Evolutionary conservation across 495 filamentous ascomycete genomes (phyloP), one percentile per base, ranked within the genome.

Genomic region (Podospora fimiseda): DNA sequence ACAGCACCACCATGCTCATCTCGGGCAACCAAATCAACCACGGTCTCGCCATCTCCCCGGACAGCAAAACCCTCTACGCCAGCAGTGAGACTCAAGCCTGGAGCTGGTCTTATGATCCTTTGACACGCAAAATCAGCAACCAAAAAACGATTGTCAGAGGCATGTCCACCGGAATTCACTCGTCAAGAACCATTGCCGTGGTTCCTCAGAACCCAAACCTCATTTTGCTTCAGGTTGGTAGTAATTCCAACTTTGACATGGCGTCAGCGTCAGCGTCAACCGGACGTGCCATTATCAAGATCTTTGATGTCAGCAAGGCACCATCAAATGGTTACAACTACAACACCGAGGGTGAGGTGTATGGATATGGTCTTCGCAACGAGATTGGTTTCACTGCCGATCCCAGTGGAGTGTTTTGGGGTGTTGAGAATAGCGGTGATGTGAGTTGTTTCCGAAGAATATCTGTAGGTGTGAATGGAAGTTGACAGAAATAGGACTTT

Each of bases 381-480:
- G 79, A 79, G 23, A 84, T 87, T 19, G 84, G 84, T n/a, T 68
- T 87, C 9, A 74, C 66, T 1, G 74, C 82, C 51, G 78, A 87
- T 43, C 79, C 79, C 0, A 74, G 65, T 8, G 83, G 84, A 20
- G 76, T 77, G 2, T 72, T 86, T 48, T 88, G 80, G 70, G 77
- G 75, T 2, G 85, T 88, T 1, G 85, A 88, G 70, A 88, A 88
- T 59, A 81, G 77, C 21, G 82, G 77, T 3, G 84, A 88, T 63
- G 57, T 84, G 9, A 68, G 84, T 51, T n/a, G 1, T 43, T 5
- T n/a, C 11, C 22, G 20, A n/a, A 3, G 3, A 20, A 20, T 27
- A n/a, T 49, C 1, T 43, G 71, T 15, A 7, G 1, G 13, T 37
- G 5, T 20, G 14, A 22, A 42, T 37, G 33, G 21, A 41, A 21